phyloP scores from a whole-genome alignment of 1,284 basidiomycete species.

The Exobasidium cylindrosporum region DNA sequence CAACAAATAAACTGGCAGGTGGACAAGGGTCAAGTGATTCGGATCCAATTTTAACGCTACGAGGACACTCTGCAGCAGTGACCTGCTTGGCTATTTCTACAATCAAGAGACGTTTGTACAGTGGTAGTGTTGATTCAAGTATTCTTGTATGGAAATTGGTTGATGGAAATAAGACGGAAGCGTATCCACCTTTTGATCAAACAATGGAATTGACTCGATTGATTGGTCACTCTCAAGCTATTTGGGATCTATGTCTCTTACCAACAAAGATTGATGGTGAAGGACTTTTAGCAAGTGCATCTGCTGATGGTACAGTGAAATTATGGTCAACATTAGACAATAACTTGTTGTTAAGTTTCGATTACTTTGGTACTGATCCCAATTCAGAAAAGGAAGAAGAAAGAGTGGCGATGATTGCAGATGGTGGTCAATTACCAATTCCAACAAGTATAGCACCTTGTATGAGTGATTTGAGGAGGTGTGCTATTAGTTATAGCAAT shows the following conservation, averaged over 20 bases:
- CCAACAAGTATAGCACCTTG: conserved; percentile 79
- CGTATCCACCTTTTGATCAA: conserved; percentile 81
- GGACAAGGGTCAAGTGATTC: conserved; percentile 15
- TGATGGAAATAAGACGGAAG: conserved; percentile 56
- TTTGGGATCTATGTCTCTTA: conserved; percentile 79
- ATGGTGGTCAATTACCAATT: conserved; percentile 56
- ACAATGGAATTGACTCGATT: conserved; percentile 73
- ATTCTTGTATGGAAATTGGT: conserved; percentile 81
- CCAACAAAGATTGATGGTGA: conserved; percentile 44
- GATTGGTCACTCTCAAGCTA: conserved; percentile 86
- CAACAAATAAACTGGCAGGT: not conserved
- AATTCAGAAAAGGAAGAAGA: conserved; percentile 42
- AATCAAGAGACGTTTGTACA: conserved; percentile 74
- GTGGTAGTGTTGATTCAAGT: conserved; percentile 86
- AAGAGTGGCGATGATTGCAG: conserved; percentile 58
- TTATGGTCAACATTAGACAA: conserved; percentile 64
- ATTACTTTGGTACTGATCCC: conserved; percentile 62
- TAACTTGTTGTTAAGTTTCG: conserved; percentile 65
- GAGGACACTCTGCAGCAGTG: conserved; percentile 88
- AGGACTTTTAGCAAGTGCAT: conserved; percentile 74
- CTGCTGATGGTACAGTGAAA: conserved; percentile 86
- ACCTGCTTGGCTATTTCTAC: conserved; percentile 83
- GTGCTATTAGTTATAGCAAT: conserved; percentile 79
- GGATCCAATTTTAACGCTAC: conserved; percentile 70
- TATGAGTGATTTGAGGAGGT: conserved; percentile 57